Percentiles rank a stretch among this genome's conserved stretches.
phyloP scores from a whole-genome alignment of 2,329 filamentous ascomycete genomes.

The Cladosporium velox region DNA sequence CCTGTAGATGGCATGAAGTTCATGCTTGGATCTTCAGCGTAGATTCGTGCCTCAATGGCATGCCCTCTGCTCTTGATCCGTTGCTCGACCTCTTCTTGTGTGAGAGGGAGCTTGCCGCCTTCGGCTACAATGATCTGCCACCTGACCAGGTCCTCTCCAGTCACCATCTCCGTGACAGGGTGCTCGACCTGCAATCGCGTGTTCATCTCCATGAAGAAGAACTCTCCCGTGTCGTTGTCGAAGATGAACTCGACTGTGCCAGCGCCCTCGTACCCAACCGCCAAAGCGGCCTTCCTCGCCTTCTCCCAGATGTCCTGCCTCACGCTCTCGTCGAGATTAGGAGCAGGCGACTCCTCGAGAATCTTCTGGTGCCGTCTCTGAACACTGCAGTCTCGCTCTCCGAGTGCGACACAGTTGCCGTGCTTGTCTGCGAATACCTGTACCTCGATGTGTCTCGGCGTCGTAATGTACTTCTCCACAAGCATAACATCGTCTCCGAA shows the following conservation, averaged over 20 bases:
- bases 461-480: slow-evolving; percentile 69
- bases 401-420: slow-evolving; percentile 64
- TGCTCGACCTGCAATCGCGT: slow-evolving; percentile 94
- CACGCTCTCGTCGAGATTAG: slow-evolving; percentile 60
- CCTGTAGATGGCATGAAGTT: slow-evolving; percentile 96
- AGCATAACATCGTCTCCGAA: slow-evolving; percentile 69
- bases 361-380: slow-evolving; percentile 68
- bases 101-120: slow-evolving; percentile 66
- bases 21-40: slow-evolving; percentile 89
- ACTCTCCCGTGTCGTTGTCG: slow-evolving; percentile 65
- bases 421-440: slow-evolving; percentile 68
- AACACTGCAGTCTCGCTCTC: slow-evolving; percentile 67
- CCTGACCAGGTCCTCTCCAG: slow-evolving; percentile 77
- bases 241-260: slow-evolving; percentile 71
- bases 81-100: slow-evolving; percentile 65
- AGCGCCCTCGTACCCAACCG: slow-evolving; percentile 66
- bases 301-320: slow-evolving; percentile 67
- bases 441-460: slow-evolving; percentile 66
- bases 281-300: slow-evolving; percentile 62
- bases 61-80: slow-evolving; percentile 76
- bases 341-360: slow-evolving; percentile 66
- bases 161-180: slow-evolving; percentile 83
- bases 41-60: slow-evolving; percentile 94
- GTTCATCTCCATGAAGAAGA: slow-evolving; percentile 74
- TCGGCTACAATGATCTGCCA: slow-evolving; percentile 92